Percentiles rank a stretch among this genome's conserved stretches.
Evolutionary conservation across 768 basidiomycete genomes (phyloP).

Genomic region (Boletus pseudo-olivaceus): DNA sequence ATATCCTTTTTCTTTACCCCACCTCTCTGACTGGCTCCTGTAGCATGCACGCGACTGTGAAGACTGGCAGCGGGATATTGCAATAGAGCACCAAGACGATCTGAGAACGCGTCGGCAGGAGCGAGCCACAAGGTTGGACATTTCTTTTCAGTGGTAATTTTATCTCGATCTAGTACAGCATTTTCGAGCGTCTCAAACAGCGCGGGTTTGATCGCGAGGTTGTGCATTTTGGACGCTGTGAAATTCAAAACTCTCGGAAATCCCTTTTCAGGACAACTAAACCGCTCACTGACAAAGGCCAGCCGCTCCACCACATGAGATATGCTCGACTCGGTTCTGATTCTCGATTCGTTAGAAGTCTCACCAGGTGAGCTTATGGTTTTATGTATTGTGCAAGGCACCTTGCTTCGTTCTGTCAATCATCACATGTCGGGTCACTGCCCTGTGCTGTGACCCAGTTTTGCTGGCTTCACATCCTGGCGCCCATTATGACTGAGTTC

Average conservation of each 20-base stretch:
- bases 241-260: background rate
- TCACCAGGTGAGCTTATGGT: no score
- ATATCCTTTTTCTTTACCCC: background rate
- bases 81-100: background rate
- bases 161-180: background rate
- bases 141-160: background rate
- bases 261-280: background rate
- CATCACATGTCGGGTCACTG: no score
- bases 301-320: background rate
- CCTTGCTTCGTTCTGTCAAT: no score
- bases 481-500: no score
- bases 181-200: background rate
- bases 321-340: background rate
- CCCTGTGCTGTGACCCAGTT: no score
- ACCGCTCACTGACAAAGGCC: slow-evolving; percentile 12
- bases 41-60: slow-evolving; percentile 7
- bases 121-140: background rate
- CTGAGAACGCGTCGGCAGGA: background rate
- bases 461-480: no score
- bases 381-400: no score
- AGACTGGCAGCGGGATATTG: background rate
- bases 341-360: background rate
- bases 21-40: background rate
- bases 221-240: background rate
- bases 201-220: background rate